phyloP scores from a whole-genome alignment of 208 protist species.

The Wallacemonas sp. region DNA sequence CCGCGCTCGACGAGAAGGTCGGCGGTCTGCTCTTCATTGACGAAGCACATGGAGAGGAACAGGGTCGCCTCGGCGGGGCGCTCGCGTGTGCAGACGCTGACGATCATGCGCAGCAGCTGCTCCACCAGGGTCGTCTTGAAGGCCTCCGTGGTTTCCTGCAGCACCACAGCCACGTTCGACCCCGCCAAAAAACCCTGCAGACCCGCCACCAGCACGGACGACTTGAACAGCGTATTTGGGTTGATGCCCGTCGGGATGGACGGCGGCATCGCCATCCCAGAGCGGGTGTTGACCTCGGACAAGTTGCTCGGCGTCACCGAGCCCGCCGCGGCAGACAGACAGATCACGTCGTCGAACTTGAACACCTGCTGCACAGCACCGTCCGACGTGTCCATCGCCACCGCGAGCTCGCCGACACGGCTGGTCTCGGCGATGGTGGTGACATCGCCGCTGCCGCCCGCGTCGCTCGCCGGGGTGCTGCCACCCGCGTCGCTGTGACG shows the following conservation, averaged over 20 bases:
- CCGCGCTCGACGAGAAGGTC: slow-evolving; percentile 21
- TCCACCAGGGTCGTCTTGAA: slow-evolving; percentile 16
- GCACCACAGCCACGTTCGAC: slow-evolving; percentile 32
- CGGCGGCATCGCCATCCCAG: slow-evolving; percentile 5
- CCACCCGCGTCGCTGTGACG: background rate
- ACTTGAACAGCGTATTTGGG: slow-evolving; percentile 9
- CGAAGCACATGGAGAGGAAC: slow-evolving; percentile 23
- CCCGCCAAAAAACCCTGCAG: slow-evolving; percentile 26
- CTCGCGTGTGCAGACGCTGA: slow-evolving; percentile 15
- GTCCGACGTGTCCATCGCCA: background rate
- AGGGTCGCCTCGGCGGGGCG: slow-evolving; percentile 26
- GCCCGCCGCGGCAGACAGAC: background rate
- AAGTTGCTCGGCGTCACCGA: background rate
- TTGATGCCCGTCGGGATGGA: slow-evolving; percentile 15
- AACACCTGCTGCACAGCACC: slow-evolving; percentile 13
- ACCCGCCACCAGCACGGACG: slow-evolving; percentile 20
- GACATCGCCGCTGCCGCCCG: background rate
- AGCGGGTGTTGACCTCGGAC: background rate
- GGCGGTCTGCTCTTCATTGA: slow-evolving; percentile 14
- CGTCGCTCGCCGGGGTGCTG: background rate
- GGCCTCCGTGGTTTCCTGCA: slow-evolving; percentile 32
- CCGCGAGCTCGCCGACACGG: background rate
- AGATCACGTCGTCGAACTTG: slow-evolving; percentile 31
- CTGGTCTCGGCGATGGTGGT: slow-evolving; percentile 8
- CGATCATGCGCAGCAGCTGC: slow-evolving; percentile 23